A percentile compares a stretch with the other conserved stretches of the same genome.
Evolutionary conservation across 805 yeast species (phyloP).

Genomic region (Debaryomyces maramus): DNA sequence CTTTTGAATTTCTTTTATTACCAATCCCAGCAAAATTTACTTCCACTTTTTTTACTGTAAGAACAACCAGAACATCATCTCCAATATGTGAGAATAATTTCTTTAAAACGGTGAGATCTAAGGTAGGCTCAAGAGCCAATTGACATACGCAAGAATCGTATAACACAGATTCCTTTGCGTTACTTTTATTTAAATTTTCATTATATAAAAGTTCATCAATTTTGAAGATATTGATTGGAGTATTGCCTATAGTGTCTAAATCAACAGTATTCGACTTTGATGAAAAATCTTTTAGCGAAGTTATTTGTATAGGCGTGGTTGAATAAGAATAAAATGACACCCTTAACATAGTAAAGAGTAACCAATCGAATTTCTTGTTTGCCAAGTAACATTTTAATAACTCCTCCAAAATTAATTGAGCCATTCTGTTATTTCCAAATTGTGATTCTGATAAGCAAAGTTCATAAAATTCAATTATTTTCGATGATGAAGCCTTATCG

Average conservation of each 20-base stretch:
- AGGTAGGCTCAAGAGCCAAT: slow-evolving; percentile 13
- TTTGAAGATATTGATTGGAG: slow-evolving; percentile 13
- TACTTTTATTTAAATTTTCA: slow-evolving; percentile 1
- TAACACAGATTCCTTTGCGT: slow-evolving; percentile 12
- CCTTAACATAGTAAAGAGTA: slow-evolving; percentile 2
- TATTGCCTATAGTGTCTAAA: neutral
- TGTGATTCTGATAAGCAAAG: slow-evolving; percentile 8
- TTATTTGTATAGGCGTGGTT: slow-evolving; percentile 5
- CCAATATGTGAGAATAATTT: slow-evolving; percentile 4
- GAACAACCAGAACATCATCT: neutral
- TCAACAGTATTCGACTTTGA: neutral
- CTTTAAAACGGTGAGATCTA: slow-evolving; percentile 9
- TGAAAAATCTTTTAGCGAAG: neutral
- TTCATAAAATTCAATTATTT: slow-evolving; percentile 23
- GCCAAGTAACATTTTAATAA: slow-evolving; percentile 39
- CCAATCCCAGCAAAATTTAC: neutral
- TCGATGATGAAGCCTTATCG: slow-evolving; percentile 8
- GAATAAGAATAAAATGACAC: neutral
- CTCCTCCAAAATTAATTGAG: slow-evolving; percentile 31
- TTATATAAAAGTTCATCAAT: slow-evolving; percentile 17
- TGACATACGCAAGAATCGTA: slow-evolving; percentile 23
- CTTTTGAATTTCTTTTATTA: neutral
- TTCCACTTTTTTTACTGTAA: neutral
- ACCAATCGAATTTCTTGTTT: slow-evolving; percentile 21
- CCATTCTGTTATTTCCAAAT: slow-evolving; percentile 29